Percentiles rank a stretch among this genome's conserved stretches.
Conservation (phyloP, 768 basidiomycete genomes). For the Boletus insuetus region DNA sequence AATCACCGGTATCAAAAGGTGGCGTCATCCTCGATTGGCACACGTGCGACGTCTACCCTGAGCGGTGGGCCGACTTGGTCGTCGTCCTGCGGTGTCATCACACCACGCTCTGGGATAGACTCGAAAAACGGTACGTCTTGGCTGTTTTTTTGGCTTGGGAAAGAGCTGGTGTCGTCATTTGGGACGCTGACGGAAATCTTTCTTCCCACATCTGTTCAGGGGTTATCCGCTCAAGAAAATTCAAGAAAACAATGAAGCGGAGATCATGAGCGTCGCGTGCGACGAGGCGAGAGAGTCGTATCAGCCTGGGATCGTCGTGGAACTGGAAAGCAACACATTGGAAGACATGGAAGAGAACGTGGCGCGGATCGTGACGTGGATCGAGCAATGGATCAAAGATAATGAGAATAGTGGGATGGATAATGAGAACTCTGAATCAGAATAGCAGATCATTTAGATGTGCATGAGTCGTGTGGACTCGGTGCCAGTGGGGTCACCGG, state of each 20-base stretch:
- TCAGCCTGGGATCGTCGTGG: conserved; percentile 80
- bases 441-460: not conserved
- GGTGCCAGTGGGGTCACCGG: too few relatives aligned
- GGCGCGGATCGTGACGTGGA: conserved; percentile 86
- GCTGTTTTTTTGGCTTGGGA: too few relatives aligned
- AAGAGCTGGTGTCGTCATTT: not conserved
- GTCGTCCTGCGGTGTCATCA: conserved; percentile 92
- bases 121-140: conserved; percentile 73
- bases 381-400: conserved; percentile 61
- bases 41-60: conserved; percentile 89
- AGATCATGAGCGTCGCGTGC: conserved; percentile 92
- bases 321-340: conserved; percentile 70
- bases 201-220: conserved; percentile 39
- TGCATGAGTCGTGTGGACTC: too few relatives aligned
- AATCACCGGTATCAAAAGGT: conserved; percentile 63
- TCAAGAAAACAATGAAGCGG: conserved; percentile 97
- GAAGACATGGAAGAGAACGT: conserved; percentile 88
- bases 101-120: conserved; percentile 79
- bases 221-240: conserved; percentile 90
- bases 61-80: conserved; percentile 95
- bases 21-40: conserved; percentile 94
- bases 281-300: conserved; percentile 90
- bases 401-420: not conserved
- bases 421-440: not conserved
- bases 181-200: not conserved